Base-by-base conservation (phyloP, 2,329 filamentous ascomycete species). In the Botryotinia globosa region DNA sequence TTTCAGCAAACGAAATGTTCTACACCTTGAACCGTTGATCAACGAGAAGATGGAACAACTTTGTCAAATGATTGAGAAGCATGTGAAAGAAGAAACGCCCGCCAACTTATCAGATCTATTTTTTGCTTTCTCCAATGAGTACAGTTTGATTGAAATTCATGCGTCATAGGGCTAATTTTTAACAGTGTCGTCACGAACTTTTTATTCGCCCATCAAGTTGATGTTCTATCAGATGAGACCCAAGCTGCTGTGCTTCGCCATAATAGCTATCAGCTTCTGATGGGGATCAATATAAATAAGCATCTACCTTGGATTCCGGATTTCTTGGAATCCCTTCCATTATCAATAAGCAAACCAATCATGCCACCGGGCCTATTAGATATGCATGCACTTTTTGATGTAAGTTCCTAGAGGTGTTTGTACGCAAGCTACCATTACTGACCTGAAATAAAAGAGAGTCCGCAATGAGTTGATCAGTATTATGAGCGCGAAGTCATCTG, bases 311-410 rank as follows among this genome's bases (percentile, higher is more conserved):
- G 51, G 69, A 45, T 76, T 64, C 73, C 73, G 25, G 69, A 66
- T 44, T 72, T 73, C 54, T 44, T 72, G n/a, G 73, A 73, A 32
- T 71, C 71, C 44, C 73, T 75, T 59, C 73, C 74, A 20, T 37
- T 72, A 10, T 72, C 58, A 4, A 74, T 75, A 29, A 69, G 70
- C 67, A 75, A 73, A 48, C 74, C 67, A 29, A 69, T 74, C 18
- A 74, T 74, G 74, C 74, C 73, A 32, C 73, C 74, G 12, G 74
- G 74, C 20, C 29, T 74, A n/a, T 20, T 75, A 34, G 74, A 75
- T 34, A 64, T 74, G 74, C 42, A 73, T 44, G 48, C 67, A 65
- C 65, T 73, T 45, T 74, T 71, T 67, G 71, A 71, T 39, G 74
- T 75, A 20, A 63, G 63, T 70, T 48, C 10, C 45, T 25, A 25